Conservation (phyloP, 139 green algal genomes). For the Pedinophyceae sp. region DNA sequence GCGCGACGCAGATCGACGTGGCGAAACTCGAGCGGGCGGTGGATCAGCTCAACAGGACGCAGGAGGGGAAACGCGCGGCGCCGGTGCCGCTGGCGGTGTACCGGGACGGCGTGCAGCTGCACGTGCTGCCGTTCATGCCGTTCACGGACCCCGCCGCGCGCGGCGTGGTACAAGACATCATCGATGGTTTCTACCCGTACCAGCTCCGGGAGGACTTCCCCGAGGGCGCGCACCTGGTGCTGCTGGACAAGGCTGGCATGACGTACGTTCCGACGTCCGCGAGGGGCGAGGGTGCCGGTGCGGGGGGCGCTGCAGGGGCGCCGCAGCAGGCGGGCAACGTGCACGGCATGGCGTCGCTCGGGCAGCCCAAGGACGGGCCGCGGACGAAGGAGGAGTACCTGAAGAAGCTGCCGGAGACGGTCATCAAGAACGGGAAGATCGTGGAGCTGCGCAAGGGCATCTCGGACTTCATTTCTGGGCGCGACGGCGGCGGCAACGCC, state of each 20-base stretch:
- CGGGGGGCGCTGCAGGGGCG: too few relatives aligned
- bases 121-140: not conserved
- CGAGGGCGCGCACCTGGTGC: not conserved
- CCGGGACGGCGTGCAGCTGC: not conserved
- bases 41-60: too few relatives aligned
- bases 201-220: not conserved
- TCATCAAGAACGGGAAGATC: constrained; percentile 30
- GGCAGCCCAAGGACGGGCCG: constrained; percentile 2
- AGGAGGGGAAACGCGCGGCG: too few relatives aligned
- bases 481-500: too few relatives aligned
- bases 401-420: constrained; percentile 22
- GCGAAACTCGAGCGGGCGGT: too few relatives aligned
- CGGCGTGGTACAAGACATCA: not conserved
- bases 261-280: too few relatives aligned
- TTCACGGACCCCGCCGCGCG: not conserved
- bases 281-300: too few relatives aligned
- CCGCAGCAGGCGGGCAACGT: constrained; percentile 12
- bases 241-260: not conserved
- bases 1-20: too few relatives aligned
- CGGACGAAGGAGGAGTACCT: constrained; percentile 24
- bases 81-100: too few relatives aligned
- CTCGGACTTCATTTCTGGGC: not conserved
- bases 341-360: constrained; percentile 15
- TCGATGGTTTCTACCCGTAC: not conserved
- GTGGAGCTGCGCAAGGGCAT: constrained; percentile 13